These are phyloP conservation scores for Coniosporium apollinis DNA, from an alignment of 495 filamentous ascomycete genomes.

Conservation along the genomic window DNA sequence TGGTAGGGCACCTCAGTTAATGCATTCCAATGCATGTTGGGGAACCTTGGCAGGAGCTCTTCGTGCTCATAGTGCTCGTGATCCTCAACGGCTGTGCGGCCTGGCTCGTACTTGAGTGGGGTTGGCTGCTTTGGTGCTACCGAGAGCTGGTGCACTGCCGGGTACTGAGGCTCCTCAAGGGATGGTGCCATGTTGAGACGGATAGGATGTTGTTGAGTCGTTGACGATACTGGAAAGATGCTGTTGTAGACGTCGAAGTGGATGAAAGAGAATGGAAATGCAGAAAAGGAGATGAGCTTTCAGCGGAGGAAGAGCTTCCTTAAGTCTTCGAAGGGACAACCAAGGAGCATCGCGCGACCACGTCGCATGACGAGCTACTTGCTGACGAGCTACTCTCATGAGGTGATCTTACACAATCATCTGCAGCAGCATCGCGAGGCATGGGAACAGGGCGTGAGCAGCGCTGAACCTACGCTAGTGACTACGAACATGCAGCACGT, in stretches of 20 bases:
- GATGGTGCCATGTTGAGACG: slow-evolving; percentile 1
- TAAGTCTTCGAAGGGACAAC: no score
- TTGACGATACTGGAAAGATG: no score
- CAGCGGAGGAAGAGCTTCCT: neutral
- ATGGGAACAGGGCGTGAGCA: neutral
- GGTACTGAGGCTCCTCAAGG: slow-evolving; percentile 1
- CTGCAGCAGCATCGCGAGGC: neutral
- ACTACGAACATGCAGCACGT: neutral
- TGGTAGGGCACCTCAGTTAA: slow-evolving; percentile 33
- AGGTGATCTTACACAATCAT: neutral
- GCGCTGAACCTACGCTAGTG: neutral
- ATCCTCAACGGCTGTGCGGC: slow-evolving; percentile 27
- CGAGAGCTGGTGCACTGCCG: neutral
- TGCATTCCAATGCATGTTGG: slow-evolving; percentile 36
- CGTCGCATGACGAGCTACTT: neutral
- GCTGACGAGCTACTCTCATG: neutral
- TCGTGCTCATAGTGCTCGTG: slow-evolving; percentile 38
- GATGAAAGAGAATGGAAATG: no score
- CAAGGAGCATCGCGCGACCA: no score
- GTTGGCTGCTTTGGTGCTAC: neutral
- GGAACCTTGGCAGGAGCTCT: slow-evolving; percentile 39
- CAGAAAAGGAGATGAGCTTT: neutral
- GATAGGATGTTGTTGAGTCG: neutral
- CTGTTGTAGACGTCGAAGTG: no score
- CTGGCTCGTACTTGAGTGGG: slow-evolving; percentile 23